A percentile compares a stretch with the other conserved stretches of the same genome.
Evolutionary conservation across 345 rosid species (phyloP).

Genomic region (Angophora floribunda): DNA sequence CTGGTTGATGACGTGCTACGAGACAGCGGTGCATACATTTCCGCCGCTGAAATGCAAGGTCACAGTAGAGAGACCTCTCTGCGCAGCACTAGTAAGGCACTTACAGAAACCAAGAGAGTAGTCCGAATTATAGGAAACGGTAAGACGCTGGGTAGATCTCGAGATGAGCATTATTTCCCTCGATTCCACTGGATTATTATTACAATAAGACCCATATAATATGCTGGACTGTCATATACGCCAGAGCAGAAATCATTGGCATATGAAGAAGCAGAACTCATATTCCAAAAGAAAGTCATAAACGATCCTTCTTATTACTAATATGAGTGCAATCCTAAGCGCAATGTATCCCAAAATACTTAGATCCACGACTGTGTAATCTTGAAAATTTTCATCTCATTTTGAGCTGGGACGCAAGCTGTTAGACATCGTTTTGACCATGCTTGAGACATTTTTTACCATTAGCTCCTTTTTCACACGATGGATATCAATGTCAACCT

Average conservation of each 20-base stretch:
- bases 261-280: background rate
- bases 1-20: background rate
- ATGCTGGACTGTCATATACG: background rate
- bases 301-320: background rate
- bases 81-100: background rate
- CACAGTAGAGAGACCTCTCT: background rate
- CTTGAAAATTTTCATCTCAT: background rate
- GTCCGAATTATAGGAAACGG: background rate
- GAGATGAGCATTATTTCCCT: background rate
- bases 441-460: background rate
- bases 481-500: background rate
- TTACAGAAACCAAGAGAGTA: background rate
- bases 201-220: background rate
- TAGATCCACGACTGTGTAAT: background rate
- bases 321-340: background rate
- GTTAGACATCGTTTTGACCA: background rate
- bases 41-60: background rate
- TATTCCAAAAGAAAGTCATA: background rate
- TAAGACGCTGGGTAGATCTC: background rate
- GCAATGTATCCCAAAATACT: background rate
- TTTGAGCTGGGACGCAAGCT: background rate
- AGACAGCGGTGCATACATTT: background rate
- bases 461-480: background rate
- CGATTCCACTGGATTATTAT: background rate
- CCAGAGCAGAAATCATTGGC: background rate